Evolutionary conservation across 495 filamentous ascomycete species (phyloP).

Genomic region (Sabuloglossum arenarium): DNA sequence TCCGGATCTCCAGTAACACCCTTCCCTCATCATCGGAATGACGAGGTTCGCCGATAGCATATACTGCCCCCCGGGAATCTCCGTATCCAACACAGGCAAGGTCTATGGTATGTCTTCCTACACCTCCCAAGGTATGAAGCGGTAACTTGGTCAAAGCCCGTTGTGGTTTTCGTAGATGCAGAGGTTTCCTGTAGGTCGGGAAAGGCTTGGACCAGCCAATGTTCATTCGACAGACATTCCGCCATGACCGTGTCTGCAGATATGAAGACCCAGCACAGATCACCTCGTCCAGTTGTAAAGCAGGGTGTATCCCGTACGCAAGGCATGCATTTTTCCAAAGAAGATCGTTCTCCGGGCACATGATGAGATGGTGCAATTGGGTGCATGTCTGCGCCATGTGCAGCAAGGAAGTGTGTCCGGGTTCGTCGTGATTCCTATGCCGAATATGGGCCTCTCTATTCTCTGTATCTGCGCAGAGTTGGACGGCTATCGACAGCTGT

Average conservation of each 20-base stretch:
- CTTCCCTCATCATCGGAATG: neutral
- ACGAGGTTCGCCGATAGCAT: conserved; percentile 1
- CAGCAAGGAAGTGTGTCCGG: neutral
- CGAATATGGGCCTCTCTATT: neutral
- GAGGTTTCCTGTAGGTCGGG: neutral
- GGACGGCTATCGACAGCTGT: neutral
- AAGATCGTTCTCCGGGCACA: conserved; percentile 14
- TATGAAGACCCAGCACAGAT: conserved; percentile 12
- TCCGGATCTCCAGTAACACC: neutral
- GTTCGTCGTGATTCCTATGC: neutral
- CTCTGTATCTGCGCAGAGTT: neutral
- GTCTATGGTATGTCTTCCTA: neutral
- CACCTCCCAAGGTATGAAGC: too few relatives aligned
- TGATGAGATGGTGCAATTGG: conserved; percentile 12
- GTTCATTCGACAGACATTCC: conserved; percentile 12
- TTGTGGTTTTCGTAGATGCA: neutral
- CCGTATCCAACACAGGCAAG: conserved; percentile 1
- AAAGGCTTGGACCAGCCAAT: conserved; percentile 13
- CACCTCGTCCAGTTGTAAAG: conserved; percentile 11
- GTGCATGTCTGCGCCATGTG: conserved; percentile 12
- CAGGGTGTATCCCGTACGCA: conserved; percentile 12
- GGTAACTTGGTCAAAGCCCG: neutral
- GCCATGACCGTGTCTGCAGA: conserved; percentile 13
- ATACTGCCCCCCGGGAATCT: neutral
- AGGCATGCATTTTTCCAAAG: conserved; percentile 12